Percentiles rank a stretch among this genome's conserved stretches.
Conservation (phyloP, 2,329 filamentous ascomycete species). For the Chaetoscypha palmicola region DNA sequence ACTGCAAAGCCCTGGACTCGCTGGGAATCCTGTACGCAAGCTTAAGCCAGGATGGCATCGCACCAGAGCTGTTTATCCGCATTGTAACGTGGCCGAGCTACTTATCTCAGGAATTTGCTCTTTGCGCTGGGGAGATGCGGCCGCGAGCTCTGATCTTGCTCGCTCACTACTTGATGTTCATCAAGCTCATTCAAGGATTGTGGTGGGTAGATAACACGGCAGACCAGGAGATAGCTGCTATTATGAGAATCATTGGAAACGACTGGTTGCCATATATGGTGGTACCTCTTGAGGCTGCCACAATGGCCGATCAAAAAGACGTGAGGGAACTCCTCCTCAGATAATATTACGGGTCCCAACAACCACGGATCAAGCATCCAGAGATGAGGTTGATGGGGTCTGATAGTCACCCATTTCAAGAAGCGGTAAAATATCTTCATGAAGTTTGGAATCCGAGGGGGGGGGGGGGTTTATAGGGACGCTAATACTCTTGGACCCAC, state of each 20-base stretch:
- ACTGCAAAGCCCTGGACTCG: constrained; percentile 23
- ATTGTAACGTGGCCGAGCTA: constrained; percentile 24
- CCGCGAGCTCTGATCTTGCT: constrained; percentile 19
- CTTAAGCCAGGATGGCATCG: constrained; percentile 22
- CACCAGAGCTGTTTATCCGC: constrained; percentile 18
- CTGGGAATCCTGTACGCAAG: constrained; percentile 25
- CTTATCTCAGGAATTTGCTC: constrained; percentile 12
- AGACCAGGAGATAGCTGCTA: constrained; percentile 14
- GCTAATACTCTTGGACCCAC: too few species aligned
- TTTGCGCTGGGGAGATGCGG: constrained; percentile 11
- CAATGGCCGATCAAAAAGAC: too few species aligned
- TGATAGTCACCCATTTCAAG: too few species aligned
- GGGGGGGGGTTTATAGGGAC: too few species aligned
- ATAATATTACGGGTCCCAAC: too few species aligned
- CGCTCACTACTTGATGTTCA: constrained; percentile 19
- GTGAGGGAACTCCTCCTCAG: too few species aligned
- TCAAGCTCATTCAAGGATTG: constrained; percentile 15
- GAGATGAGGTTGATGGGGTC: too few species aligned
- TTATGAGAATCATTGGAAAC: constrained; percentile 7
- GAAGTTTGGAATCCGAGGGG: too few species aligned
- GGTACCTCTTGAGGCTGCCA: too few species aligned
- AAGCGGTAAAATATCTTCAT: too few species aligned
- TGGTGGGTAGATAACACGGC: constrained; percentile 21
- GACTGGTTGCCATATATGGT: constrained; percentile 11
- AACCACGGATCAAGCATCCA: too few species aligned